These are phyloP conservation scores for Dinochytrium kinnereticum DNA, from an alignment of 371 early-diverging fungal species.

Conservation along the genomic window DNA sequence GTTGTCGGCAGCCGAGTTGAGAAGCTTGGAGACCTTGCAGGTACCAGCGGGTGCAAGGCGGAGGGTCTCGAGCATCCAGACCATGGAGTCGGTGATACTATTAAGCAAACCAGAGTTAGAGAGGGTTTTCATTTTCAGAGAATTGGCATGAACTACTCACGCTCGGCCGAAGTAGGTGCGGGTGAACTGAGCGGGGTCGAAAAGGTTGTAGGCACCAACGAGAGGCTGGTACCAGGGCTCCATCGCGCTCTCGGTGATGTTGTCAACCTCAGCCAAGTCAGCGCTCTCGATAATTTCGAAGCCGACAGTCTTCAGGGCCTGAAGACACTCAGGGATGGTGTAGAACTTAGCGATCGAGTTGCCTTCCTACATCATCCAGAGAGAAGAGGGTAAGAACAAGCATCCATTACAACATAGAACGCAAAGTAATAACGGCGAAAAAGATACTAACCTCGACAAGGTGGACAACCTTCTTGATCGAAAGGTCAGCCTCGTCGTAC, in stretches of 20 bases:
- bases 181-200: slow-evolving; percentile 38
- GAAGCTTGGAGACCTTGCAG: slow-evolving; percentile 75
- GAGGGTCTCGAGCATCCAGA: slow-evolving; percentile 74
- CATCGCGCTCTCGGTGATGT: slow-evolving; percentile 58
- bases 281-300: slow-evolving; percentile 76
- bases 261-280: slow-evolving; percentile 69
- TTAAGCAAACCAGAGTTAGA: slow-evolving; percentile 57
- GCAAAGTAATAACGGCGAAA: no score
- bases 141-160: slow-evolving; percentile 62
- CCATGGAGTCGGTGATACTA: slow-evolving; percentile 67
- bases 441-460: slow-evolving; percentile 70
- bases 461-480: slow-evolving; percentile 75
- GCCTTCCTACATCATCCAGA: slow-evolving; percentile 69
- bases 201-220: slow-evolving; percentile 48
- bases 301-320: slow-evolving; percentile 78
- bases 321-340: slow-evolving; percentile 53
- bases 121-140: slow-evolving; percentile 41
- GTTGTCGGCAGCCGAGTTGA: slow-evolving; percentile 80
- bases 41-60: slow-evolving; percentile 85
- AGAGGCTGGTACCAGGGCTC: slow-evolving; percentile 86
- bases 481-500: slow-evolving; percentile 75
- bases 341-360: slow-evolving; percentile 88
- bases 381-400: no score
- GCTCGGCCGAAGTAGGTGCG: slow-evolving; percentile 55
- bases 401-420: no score